These are phyloP conservation scores for Petunia secreta DNA, from an alignment of 257 asterid genomes.

Conservation along the genomic window DNA sequence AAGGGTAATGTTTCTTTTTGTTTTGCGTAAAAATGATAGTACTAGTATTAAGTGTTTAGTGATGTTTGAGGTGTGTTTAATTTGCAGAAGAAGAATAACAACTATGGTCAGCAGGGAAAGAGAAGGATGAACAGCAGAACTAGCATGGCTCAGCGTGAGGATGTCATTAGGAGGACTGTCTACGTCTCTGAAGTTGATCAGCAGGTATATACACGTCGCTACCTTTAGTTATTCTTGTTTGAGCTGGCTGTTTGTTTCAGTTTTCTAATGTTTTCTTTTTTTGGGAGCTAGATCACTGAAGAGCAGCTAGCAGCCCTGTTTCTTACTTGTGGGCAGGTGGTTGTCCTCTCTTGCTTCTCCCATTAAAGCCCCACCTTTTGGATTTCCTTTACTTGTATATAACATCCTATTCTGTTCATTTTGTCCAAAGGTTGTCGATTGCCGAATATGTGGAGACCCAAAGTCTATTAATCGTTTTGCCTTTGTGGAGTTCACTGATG, in stretches of 20 bases:
- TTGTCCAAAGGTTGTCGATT: slow-evolving; percentile 57
- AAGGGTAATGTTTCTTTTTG: too few species aligned
- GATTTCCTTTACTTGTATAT: too few species aligned
- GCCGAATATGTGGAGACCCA: slow-evolving; percentile 69
- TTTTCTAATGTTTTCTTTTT: not conserved
- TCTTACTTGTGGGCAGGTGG: slow-evolving; percentile 65
- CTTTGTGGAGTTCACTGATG: slow-evolving; percentile 65
- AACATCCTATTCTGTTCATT: not conserved
- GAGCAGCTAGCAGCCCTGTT: slow-evolving; percentile 63
- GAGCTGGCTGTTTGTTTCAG: too few species aligned
- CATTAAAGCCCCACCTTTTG: too few species aligned
- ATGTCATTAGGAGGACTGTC: slow-evolving; percentile 61
- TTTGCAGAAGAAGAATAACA: slow-evolving; percentile 45
- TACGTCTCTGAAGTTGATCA: slow-evolving; percentile 72
- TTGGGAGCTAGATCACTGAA: slow-evolving; percentile 50
- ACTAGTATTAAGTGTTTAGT: slow-evolving; percentile 17
- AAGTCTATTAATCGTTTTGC: slow-evolving; percentile 72
- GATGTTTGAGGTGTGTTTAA: slow-evolving; percentile 31
- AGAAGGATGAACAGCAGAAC: slow-evolving; percentile 58
- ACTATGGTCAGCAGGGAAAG: slow-evolving; percentile 36
- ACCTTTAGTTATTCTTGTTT: too few species aligned
- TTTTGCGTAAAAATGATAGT: too few species aligned
- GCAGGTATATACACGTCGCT: slow-evolving; percentile 41
- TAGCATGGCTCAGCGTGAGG: slow-evolving; percentile 61
- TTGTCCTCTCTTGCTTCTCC: not conserved